A percentile compares a stretch with the other conserved stretches of the same genome.
phyloP scores from a whole-genome alignment of 768 basidiomycete species.

The Pulveroboletus frians region DNA sequence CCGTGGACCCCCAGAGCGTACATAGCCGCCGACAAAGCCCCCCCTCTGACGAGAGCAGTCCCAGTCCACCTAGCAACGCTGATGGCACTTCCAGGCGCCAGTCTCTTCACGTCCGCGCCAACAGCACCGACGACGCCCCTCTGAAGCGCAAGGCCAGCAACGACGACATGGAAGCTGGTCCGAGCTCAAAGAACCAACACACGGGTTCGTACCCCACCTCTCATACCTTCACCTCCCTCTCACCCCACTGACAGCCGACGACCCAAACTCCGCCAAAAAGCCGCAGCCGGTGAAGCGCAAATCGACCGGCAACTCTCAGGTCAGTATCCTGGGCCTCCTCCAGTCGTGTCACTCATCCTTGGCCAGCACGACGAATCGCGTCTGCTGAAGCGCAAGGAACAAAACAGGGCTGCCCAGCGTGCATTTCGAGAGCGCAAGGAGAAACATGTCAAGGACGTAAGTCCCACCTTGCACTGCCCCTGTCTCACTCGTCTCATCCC shows the following conservation, averaged over 20 bases:
- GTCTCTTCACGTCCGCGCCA: constrained; percentile 21
- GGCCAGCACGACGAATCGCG: constrained; percentile 60
- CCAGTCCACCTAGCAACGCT: constrained; percentile 59
- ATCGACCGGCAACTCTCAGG: constrained; percentile 36
- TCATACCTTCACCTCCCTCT: neutral
- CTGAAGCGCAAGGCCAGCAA: constrained; percentile 77
- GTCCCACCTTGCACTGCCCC: constrained; percentile 27
- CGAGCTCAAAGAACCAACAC: constrained; percentile 62
- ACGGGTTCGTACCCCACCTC: constrained; percentile 36
- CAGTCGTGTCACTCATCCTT: constrained; percentile 3
- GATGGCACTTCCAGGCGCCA: constrained; percentile 23
- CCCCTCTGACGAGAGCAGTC: constrained; percentile 71
- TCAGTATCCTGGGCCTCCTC: constrained; percentile 12
- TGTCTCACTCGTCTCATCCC: constrained; percentile 6
- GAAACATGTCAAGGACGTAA: constrained; percentile 92
- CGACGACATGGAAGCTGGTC: constrained; percentile 58
- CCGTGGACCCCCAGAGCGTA: constrained; percentile 58
- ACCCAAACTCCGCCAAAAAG: constrained; percentile 24
- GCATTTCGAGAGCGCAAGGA: constrained; percentile 98
- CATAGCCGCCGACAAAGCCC: constrained; percentile 36
- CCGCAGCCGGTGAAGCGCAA: constrained; percentile 33
- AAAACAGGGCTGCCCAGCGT: constrained; percentile 94
- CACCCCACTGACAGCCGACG: constrained; percentile 16
- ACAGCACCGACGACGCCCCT: constrained; percentile 41
- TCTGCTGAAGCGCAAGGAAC: constrained; percentile 87